Base-by-base conservation (phyloP, 352 stramenopile genomes). In the Pythium plurisporium region DNA sequence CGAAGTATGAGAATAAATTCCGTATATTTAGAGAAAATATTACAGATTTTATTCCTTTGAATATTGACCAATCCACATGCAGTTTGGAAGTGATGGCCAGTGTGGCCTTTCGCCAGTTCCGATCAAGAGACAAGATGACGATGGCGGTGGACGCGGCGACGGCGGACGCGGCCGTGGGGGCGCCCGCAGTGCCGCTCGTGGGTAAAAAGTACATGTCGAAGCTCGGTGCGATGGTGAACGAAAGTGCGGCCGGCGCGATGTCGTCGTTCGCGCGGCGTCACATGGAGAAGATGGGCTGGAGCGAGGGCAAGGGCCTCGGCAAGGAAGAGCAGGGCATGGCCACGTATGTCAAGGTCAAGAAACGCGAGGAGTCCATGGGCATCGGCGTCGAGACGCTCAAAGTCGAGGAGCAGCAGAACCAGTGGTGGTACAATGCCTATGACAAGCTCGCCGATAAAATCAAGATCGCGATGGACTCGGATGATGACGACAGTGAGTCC, bases 261-360 rank as follows among this genome's bases (percentile, higher is more conserved):
- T 94, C 84, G 57, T 72, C 64, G 41, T 96, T 96, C 50, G 87
- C 89, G 19, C 72, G 82, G 27, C 77, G 73, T 41, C 88, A 96
- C 71, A 96, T 97, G 88, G 79, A 88, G 59, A 97, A 97, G 63
- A 98, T 99, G 90, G 96, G 96, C 60, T 99, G 95, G 95, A 91
- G 65, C 43, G 84, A 96, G 59, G 96, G 96, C 59, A 97, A 98
- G 57, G 96, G 96, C 1, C 78, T 99, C 11, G 96, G 96, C 58
- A 99, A 98, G 74, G 69, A 94, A 50, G 84, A 97, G 62, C 79
- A 98, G 62, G 96, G 96, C 45, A 89, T 98, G 14, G 75, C 83
- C 30, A 93, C 84, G 22, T 95, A 99, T 76, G 82, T 99, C 34
- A 89, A 88, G 58, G 95, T 98, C 10, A 89, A 95, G 65, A 96